Percentiles rank a stretch among this genome's conserved stretches.
Conservation (phyloP, 768 basidiomycete species). For the Russula earlei region DNA sequence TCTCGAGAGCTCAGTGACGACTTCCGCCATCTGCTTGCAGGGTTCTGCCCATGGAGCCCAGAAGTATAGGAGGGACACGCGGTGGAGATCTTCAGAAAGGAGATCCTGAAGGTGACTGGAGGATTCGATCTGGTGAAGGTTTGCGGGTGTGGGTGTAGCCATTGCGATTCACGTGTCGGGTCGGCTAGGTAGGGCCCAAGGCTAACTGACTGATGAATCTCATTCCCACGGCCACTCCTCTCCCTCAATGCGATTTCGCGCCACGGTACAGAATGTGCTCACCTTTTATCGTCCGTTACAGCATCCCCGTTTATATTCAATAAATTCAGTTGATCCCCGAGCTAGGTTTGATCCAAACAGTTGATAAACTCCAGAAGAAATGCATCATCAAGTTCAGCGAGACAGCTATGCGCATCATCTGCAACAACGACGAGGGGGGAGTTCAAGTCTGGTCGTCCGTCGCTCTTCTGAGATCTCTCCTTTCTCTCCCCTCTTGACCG, state of each 20-base stretch:
- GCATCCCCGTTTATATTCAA: background rate
- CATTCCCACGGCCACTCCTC: too few species aligned
- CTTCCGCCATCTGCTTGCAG: slow-evolving; percentile 81
- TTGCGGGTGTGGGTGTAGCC: slow-evolving; percentile 21
- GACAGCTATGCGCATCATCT: slow-evolving; percentile 70
- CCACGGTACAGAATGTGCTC: slow-evolving; percentile 13
- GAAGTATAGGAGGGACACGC: slow-evolving; percentile 86
- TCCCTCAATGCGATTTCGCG: slow-evolving; percentile 25
- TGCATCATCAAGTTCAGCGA: slow-evolving; percentile 76
- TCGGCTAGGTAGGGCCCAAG: too few species aligned
- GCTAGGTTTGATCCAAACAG: slow-evolving; percentile 66
- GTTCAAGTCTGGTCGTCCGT: slow-evolving; percentile 80
- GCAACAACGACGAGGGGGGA: slow-evolving; percentile 74
- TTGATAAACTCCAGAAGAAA: slow-evolving; percentile 78
- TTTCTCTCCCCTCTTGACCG: background rate
- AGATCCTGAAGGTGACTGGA: slow-evolving; percentile 64
- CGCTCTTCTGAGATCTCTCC: slow-evolving; percentile 23
- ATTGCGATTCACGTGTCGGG: background rate
- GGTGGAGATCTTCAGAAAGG: slow-evolving; percentile 64
- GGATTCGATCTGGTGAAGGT: slow-evolving; percentile 45
- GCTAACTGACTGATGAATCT: too few species aligned
- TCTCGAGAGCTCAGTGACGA: slow-evolving; percentile 62
- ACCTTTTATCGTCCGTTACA: slow-evolving; percentile 18
- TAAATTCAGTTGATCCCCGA: background rate
- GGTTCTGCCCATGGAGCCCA: slow-evolving; percentile 92